Evolutionary conservation across 2,329 filamentous ascomycete genomes (phyloP).

Genomic region (Colletotrichum tropicicola): DNA sequence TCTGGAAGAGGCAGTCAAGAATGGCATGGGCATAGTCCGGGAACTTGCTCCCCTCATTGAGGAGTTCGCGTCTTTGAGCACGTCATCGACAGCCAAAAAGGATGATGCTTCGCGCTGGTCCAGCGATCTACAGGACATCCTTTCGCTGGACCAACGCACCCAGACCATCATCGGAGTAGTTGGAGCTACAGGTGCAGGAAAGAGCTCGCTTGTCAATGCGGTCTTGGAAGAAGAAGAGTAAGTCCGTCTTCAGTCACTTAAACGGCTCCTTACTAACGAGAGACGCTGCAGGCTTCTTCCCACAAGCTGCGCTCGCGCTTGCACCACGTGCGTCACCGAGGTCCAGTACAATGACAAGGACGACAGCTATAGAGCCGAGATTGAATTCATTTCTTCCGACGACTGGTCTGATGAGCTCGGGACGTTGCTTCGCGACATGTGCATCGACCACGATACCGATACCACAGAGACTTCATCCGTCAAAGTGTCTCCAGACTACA

Average conservation of each 20-base stretch:
- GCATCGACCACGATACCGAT: no score
- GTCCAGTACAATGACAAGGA: constrained; percentile 62
- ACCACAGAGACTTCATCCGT: constrained; percentile 45
- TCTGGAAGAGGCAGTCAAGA: no score
- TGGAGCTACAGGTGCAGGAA: background rate
- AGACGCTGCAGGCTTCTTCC: constrained; percentile 46
- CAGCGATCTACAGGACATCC: background rate
- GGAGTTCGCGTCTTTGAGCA: no score
- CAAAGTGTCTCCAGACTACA: constrained; percentile 42
- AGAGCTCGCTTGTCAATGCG: background rate
- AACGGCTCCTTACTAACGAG: no score
- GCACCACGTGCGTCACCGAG: constrained; percentile 69
- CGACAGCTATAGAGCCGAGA: constrained; percentile 57
- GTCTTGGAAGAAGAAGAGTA: background rate
- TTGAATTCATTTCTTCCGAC: constrained; percentile 62
- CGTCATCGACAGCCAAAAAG: background rate
- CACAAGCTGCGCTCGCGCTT: constrained; percentile 64
- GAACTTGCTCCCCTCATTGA: no score
- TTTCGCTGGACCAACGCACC: background rate
- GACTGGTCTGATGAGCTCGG: constrained; percentile 63
- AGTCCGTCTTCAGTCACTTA: no score
- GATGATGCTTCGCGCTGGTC: background rate
- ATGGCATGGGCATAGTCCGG: no score
- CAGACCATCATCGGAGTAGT: background rate
- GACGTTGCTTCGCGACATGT: constrained; percentile 58